Evolutionary conservation across 352 stramenopile species (phyloP), one percentile per base, ranked within the genome.

Genomic region (Pythium myriotylum): DNA sequence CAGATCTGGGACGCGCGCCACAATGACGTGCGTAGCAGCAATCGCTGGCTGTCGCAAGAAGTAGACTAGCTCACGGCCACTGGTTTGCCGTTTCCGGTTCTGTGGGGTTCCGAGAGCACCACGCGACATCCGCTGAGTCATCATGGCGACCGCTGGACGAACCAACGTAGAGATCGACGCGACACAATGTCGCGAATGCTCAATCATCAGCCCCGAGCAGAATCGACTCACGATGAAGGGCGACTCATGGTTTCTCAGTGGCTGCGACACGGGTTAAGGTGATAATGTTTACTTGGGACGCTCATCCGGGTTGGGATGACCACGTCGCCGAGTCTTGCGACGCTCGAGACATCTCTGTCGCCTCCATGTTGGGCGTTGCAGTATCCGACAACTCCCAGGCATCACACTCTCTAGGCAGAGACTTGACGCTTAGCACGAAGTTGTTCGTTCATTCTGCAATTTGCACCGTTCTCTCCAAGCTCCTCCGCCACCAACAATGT

Each of bases 371-470:
- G 17, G n/a, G 37, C 37, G 37, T 43, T 43, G 37, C 13, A 43
- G 37, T 6, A 43, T 43, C 13, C 5, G 37, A 3, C 37, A 20
- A 6, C 29, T 35, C n/a, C n/a, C n/a, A n/a, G n/a, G n/a, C n/a
- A n/a, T n/a, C n/a, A n/a, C n/a, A n/a, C n/a, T n/a, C n/a, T n/a
- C n/a, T n/a, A n/a, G n/a, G n/a, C n/a, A n/a, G n/a, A n/a, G n/a
- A n/a, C n/a, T n/a, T n/a, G n/a, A n/a, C n/a, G n/a, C n/a, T n/a
- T n/a, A n/a, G n/a, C n/a, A n/a, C n/a, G n/a, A n/a, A n/a, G 23
- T 39, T n/a, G 27, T 53, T 61, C 58, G 67, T 63, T 72, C 58
- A 24, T 26, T 52, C 42, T 39, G 32, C 51, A 40, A 29, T n/a
- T 32, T 45, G 9, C 22, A 26, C 9, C 32, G 47, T 12, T 22